A percentile compares a stretch with the other conserved stretches of the same genome.
These are phyloP conservation scores for Leucosporidium scottii DNA, from an alignment of 768 basidiomycete species.

Conservation along the genomic window DNA sequence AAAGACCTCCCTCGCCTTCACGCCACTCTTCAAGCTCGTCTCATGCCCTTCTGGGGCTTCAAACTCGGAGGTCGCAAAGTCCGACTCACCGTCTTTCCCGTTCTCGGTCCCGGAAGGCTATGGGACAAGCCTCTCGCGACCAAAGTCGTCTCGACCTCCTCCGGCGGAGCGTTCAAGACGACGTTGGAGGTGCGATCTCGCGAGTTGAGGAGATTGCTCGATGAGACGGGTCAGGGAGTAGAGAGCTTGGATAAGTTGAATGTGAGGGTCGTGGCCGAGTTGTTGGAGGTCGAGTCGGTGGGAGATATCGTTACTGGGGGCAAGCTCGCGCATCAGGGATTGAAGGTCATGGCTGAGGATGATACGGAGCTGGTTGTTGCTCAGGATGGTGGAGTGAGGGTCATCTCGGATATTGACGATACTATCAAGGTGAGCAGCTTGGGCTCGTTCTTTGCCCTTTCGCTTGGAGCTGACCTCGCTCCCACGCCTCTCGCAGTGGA, in stretches of 20 bases:
- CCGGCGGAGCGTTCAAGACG: conserved; percentile 13
- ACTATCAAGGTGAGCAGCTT: conserved; percentile 27
- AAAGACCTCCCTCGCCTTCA: conserved; percentile 31
- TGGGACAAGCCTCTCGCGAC: conserved; percentile 22
- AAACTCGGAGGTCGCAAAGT: conserved; percentile 36
- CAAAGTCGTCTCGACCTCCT: conserved; percentile 16
- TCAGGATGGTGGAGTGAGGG: conserved; percentile 15
- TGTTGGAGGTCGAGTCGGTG: conserved; percentile 18
- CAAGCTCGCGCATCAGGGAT: background rate
- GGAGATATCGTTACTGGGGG: background rate
- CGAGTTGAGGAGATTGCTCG: conserved; percentile 9
- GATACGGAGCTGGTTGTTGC: conserved; percentile 13
- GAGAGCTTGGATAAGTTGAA: conserved; percentile 5
- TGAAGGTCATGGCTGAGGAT: conserved; percentile 14
- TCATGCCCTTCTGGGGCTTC: conserved; percentile 38
- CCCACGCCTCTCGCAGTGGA: conserved; percentile 37
- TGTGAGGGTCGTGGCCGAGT: conserved; percentile 18
- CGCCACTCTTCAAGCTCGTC: conserved; percentile 35
- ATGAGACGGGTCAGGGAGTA: conserved; percentile 4
- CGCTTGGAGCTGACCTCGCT: background rate
- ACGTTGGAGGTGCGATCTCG: conserved; percentile 1
- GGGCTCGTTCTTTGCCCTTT: background rate
- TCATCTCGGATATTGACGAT: conserved; percentile 32
- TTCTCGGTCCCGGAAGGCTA: conserved; percentile 10
- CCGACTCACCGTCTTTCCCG: conserved; percentile 34